Base-by-base conservation (phyloP, 768 basidiomycete species). In the Kwoniella sp. region DNA sequence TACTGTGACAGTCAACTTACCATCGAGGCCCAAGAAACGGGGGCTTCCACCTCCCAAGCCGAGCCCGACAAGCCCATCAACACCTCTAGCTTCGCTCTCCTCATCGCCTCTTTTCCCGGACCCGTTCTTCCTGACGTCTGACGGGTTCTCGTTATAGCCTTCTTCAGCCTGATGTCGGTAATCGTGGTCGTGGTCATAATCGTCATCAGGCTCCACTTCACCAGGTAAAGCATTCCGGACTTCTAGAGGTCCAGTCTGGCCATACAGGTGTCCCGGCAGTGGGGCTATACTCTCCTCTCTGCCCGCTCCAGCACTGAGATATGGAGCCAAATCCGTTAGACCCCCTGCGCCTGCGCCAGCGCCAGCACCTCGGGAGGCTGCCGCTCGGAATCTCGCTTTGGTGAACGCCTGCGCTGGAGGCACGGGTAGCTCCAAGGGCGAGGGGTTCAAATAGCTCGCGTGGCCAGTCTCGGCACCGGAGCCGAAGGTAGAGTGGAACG, bases 1-100 rank as follows among this genome's bases (percentile, higher is more conserved):
- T n/a, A n/a, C n/a, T n/a, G n/a, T n/a, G n/a, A n/a, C n/a, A 17
- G 8, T 11, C 20, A 11, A 70, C 69, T 70, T 41, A 73, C 72
- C 72, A 54, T 73, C 64, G n/a, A 73, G 55, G 25, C 72, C 72
- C 22, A 73, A 38, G 28, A 68, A 73, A 41, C 72, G 61, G 2
- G 72, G 72, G 37, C 58, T 50, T 9, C 63, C 58, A 38, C 51
- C 37, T 47, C 51, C 63, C 26, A 59, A 47, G 15, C 63, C 63
- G 8, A 65, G 47, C 4, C 50, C 63, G 13, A 70, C 47, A 20
- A 61, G 23, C 22, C 66, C 51, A 58, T 58, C 50, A 53, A 65
- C 45, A 15, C 63, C 70, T n/a, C 29, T 51, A 17, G 34, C 55
- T 26, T 55, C 65, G 22, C n/a, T 26, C n/a, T 57, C 23, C 17